Evolutionary conservation across 768 basidiomycete genomes (phyloP), one percentile per base, ranked within the genome.

Genomic region (Amylocystis lapponica): DNA sequence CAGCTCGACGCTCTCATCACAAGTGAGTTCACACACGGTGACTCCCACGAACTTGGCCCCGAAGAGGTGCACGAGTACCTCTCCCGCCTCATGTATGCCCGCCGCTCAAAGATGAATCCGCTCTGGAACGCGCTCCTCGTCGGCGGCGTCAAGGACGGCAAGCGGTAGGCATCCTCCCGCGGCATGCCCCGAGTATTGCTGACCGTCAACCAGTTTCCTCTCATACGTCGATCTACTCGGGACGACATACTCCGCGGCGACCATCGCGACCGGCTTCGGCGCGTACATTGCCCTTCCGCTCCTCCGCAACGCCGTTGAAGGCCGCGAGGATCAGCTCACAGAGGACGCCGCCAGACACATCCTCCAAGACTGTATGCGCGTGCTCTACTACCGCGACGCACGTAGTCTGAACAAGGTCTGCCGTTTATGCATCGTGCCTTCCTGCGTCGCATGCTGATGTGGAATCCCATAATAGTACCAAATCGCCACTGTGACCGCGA

Each of bases 331-430:
- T 37, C 67, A 64, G 1, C 65, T 98, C 43, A 84, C 84, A 2
- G 85, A 87, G 56, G 83, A 81, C 29, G 79, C 92, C 45, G 96
- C 91, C 13, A 69, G 74, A 20, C 68, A 74, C 55, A 84, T 98
- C 46, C 59, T 99, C 41, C 79, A 86, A 56, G 79, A 86, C 38
- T 81, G 86, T 60, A 89, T 99, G 83, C 81, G 82, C 52, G 93
- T 98, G 13, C 75, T 99, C 36, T 98, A 84, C 67, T 99, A 99
- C 67, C 81, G 96, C 33, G 96, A 99, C 55, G 95, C 95, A 5
- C 75, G 95, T 53, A 91, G 88, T 69, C 69, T 94, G 63, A 87
- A 98, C 75, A 96, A 97, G 79, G 94, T 90, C 50, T 25, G 72
- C 58, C n/a, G n/a, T n/a, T n/a, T n/a, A n/a, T n/a, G n/a, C n/a